phyloP scores from a whole-genome alignment of 176 grass and related monocot species.

The Musa acuminata region DNA sequence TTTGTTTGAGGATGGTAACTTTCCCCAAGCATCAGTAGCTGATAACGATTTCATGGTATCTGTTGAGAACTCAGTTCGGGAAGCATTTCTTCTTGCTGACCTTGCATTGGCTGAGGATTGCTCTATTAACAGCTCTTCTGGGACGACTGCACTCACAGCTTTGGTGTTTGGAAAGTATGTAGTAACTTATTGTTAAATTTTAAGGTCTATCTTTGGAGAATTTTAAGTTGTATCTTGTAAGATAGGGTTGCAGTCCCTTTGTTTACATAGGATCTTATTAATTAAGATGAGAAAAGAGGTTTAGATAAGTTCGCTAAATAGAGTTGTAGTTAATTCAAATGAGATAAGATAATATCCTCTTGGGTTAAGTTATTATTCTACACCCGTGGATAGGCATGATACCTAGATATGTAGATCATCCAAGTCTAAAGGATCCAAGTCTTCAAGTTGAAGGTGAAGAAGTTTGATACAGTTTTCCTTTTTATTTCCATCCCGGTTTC shows the following conservation, averaged over 20 bases:
- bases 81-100: conserved; percentile 63
- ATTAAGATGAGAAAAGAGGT: no score
- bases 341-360: no score
- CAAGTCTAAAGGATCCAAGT: not conserved
- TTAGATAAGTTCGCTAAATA: no score
- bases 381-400: no score
- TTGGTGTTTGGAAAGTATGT: conserved; percentile 65
- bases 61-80: conserved; percentile 39
- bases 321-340: no score
- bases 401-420: not conserved
- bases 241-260: no score
- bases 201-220: not conserved
- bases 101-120: conserved; percentile 47
- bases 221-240: not conserved
- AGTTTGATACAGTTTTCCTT: no score
- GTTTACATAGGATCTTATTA: no score
- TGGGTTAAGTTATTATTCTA: no score
- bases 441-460: no score
- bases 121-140: conserved; percentile 52
- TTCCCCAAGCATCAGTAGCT: conserved; percentile 41
- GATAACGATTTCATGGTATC: conserved; percentile 39
- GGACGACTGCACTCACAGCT: conserved; percentile 73
- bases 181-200: not conserved
- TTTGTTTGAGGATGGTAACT: conserved; percentile 61
- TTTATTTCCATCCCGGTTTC: no score